Evolutionary conservation across 2,329 filamentous ascomycete species (phyloP).

Genomic region (Pyricularia pennisetigena): DNA sequence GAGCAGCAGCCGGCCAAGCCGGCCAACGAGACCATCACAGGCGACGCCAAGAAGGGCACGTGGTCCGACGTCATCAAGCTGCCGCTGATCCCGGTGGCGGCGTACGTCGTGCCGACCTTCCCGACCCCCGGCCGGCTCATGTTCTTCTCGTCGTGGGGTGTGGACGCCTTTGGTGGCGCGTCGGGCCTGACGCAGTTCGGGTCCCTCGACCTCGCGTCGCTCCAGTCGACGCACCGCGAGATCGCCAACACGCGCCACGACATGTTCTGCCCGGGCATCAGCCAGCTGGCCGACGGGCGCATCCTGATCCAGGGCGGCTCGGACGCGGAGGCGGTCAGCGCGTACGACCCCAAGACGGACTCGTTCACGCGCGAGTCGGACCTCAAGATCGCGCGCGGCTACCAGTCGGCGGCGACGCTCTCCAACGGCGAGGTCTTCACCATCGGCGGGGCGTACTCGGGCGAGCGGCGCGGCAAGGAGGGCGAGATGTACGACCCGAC

Average conservation of each 20-base stretch:
- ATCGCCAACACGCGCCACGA: constrained; percentile 26
- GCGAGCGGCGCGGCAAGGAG: constrained; percentile 32
- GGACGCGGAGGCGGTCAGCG: constrained; percentile 29
- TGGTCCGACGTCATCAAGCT: constrained; percentile 17
- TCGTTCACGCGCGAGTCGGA: background rate
- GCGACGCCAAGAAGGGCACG: constrained; percentile 12
- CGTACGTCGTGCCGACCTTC: constrained; percentile 16
- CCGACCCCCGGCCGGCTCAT: constrained; percentile 15
- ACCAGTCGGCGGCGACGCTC: constrained; percentile 30
- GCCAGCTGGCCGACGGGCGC: constrained; percentile 28
- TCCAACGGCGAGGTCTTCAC: constrained; percentile 36
- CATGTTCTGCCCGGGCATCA: constrained; percentile 42
- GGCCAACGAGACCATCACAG: constrained; percentile 3
- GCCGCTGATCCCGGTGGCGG: constrained; percentile 18
- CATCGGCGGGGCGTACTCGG: constrained; percentile 40
- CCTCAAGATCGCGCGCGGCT: constrained; percentile 28
- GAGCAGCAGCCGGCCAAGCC: background rate
- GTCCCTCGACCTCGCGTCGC: constrained; percentile 80
- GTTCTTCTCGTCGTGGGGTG: constrained; percentile 16
- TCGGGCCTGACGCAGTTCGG: constrained; percentile 64
- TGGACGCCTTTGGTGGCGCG: constrained; percentile 13
- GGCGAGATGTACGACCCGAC: constrained; percentile 30
- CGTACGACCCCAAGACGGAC: constrained; percentile 21
- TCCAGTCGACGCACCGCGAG: constrained; percentile 21
- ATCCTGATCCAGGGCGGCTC: constrained; percentile 38